A percentile compares a stretch with the other conserved stretches of the same genome.
Evolutionary conservation across 2,329 filamentous ascomycete species (phyloP).

Genomic region (Ceratocystis variospora): DNA sequence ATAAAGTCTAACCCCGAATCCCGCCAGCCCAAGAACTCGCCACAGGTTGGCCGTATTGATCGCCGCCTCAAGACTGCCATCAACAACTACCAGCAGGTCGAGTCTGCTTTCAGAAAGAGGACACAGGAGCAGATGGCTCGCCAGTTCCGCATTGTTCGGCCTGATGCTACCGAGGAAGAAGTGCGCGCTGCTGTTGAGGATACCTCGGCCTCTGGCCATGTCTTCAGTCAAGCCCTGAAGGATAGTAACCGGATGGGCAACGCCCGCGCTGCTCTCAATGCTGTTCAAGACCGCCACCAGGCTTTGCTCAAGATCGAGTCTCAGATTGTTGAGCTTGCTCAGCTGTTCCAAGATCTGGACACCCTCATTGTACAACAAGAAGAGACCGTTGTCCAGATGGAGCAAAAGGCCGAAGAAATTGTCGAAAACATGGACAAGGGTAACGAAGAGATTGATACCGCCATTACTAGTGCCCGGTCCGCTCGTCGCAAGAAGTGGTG

Average conservation of each 20-base stretch:
- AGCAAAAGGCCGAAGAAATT: constrained; percentile 75
- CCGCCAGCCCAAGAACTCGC: constrained; percentile 55
- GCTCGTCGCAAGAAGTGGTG: constrained; percentile 95
- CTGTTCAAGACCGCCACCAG: constrained; percentile 69
- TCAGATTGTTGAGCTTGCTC: constrained; percentile 73
- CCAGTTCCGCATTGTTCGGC: constrained; percentile 79
- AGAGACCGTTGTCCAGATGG: constrained; percentile 62
- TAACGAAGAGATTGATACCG: constrained; percentile 69
- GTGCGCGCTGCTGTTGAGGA: constrained; percentile 59
- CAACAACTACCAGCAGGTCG: constrained; percentile 65
- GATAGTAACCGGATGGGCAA: constrained; percentile 69
- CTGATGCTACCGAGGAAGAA: constrained; percentile 66
- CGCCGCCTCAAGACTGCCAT: constrained; percentile 68
- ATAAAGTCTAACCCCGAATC: constrained; percentile 74
- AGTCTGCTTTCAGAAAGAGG: constrained; percentile 66
- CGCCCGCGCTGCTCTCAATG: constrained; percentile 62
- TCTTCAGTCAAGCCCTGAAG: constrained; percentile 80
- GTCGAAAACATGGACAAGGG: constrained; percentile 72
- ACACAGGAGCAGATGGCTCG: constrained; percentile 73
- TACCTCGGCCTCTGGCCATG: constrained; percentile 56
- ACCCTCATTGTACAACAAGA: constrained; percentile 78
- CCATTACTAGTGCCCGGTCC: constrained; percentile 65
- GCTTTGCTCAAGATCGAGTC: constrained; percentile 85
- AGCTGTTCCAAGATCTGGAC: constrained; percentile 84
- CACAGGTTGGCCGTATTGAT: constrained; percentile 71